Evolutionary conservation across 2,329 filamentous ascomycete genomes (phyloP), one percentile per base, ranked within the genome.

Genomic region (Lachnellula hyalina): DNA sequence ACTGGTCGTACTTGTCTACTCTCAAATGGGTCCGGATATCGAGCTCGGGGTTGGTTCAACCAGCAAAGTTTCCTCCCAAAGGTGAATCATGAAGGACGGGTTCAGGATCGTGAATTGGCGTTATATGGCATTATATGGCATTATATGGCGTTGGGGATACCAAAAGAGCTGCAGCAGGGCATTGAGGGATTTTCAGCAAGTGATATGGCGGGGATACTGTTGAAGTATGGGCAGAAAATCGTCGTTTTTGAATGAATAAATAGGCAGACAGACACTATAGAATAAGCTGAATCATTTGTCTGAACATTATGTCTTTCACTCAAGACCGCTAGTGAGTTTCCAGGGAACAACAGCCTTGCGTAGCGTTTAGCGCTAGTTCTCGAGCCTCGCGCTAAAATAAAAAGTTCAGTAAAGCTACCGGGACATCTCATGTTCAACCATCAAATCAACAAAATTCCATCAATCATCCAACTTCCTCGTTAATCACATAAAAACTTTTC

Each of bases 11-110:
- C 64, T 78, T 96, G 59, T 83, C 85, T 35, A 86, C 81, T 8
- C 70, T 96, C 62, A 83, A 85, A 56, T 97, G 92, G 79, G 78
- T 90, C 57, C 85, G 90, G 58, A 76, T 96, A 53, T 80, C 81
- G 4, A 83, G 79, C 54, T 77, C 80, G 32, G 90, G 90, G 4
- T 74, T 71, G 12, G 78, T 84, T 59, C 81, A 84, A 65, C 74
- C 83, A n/a, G 87, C 88, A 23, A 86, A 78, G 57, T 96, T 96
- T 67, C 93, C 92, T 19, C 90, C 90, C 3, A 84, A 80, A 63
- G 80, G 79, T 42, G 53, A 65, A 45, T 61, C 65, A 55, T 70
- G 56, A 68, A 47, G 32, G 14, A 50, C 50, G 40, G n/a, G 8
- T 11, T 36, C n/a, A 35, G 36, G 42, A 49, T 40, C 17, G 34